phyloP scores from a whole-genome alignment of 352 stramenopile genomes.

The Phytophthora fragariaefolia region DNA sequence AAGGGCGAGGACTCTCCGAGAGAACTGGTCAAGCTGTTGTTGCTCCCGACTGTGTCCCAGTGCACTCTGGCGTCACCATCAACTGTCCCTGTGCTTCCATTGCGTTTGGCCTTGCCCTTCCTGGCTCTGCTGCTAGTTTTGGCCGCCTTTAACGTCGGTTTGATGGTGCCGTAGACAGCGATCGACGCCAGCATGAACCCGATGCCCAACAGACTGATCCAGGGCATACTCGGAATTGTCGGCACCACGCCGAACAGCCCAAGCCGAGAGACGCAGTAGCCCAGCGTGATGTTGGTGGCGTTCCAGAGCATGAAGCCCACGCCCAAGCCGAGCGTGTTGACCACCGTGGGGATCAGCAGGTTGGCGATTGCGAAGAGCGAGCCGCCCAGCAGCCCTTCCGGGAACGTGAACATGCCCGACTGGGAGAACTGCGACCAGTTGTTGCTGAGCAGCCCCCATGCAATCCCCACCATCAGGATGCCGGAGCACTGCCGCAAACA shows the following conservation, averaged over 20 bases:
- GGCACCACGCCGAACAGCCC: slow-evolving; percentile 72
- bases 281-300: slow-evolving; percentile 83
- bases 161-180: slow-evolving; percentile 79
- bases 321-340: slow-evolving; percentile 81
- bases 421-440: slow-evolving; percentile 81
- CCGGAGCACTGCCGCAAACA: slow-evolving; percentile 66
- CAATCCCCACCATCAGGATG: slow-evolving; percentile 82
- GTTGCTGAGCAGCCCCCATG: slow-evolving; percentile 82
- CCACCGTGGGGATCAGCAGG: slow-evolving; percentile 83
- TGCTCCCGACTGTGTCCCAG: slow-evolving; percentile 22
- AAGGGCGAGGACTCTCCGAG: slow-evolving; percentile 48
- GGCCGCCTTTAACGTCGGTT: slow-evolving; percentile 57
- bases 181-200: slow-evolving; percentile 83
- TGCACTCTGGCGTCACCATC: slow-evolving; percentile 13
- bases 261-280: slow-evolving; percentile 79
- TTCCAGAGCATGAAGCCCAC: slow-evolving; percentile 91
- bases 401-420: slow-evolving; percentile 81
- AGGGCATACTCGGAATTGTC: slow-evolving; percentile 66
- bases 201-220: slow-evolving; percentile 71
- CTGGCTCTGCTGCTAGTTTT: slow-evolving; percentile 25
- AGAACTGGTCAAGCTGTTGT: slow-evolving; percentile 30
- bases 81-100: background rate
- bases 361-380: slow-evolving; percentile 83
- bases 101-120: slow-evolving; percentile 7
- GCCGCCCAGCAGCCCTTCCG: slow-evolving; percentile 77